Conservation (phyloP, 1,139 yeast species). For the Blastobotrys proliferans region DNA sequence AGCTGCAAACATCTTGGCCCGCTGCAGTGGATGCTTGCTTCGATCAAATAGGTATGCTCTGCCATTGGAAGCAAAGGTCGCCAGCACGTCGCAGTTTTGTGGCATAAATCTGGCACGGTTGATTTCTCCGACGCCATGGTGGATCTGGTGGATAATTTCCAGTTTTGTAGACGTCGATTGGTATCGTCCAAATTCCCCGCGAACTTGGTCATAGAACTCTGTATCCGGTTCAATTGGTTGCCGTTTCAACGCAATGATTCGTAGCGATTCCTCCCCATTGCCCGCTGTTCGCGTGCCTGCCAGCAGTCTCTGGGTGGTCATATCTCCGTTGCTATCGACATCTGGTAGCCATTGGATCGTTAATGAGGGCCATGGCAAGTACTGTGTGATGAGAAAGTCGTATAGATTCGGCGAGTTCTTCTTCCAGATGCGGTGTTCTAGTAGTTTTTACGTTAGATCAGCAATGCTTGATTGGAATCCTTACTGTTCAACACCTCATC, state of each 20-base stretch:
- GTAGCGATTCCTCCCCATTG: conserved; percentile 69
- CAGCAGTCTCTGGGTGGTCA: conserved; percentile 42
- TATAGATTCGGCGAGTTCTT: conserved; percentile 89
- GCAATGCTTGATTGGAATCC: too few species aligned
- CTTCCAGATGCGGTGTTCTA: conserved; percentile 91
- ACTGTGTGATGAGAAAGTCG: conserved; percentile 67
- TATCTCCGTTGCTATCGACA: conserved; percentile 28
- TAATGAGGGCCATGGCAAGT: conserved; percentile 57
- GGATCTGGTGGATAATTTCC: conserved; percentile 52
- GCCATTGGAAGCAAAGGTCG: conserved; percentile 79
- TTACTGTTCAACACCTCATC: conserved; percentile 3
- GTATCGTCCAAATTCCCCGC: conserved; percentile 35
- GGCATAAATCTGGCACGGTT: conserved; percentile 89
- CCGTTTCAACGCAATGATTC: conserved; percentile 61
- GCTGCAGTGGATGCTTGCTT: conserved; percentile 40
- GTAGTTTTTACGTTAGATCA: too few species aligned
- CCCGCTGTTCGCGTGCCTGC: conserved; percentile 89
- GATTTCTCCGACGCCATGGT: conserved; percentile 52
- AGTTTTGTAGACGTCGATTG: conserved; percentile 32
- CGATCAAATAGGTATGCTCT: conserved; percentile 64
- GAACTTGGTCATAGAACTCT: conserved; percentile 33
- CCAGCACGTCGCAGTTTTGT: conserved; percentile 63
- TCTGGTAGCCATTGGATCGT: conserved; percentile 44
- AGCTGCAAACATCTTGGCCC: conserved; percentile 34
- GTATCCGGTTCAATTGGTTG: conserved; percentile 45